Conservation (phyloP, 106 monocot genomes). For the Apostasia ramifera region DNA sequence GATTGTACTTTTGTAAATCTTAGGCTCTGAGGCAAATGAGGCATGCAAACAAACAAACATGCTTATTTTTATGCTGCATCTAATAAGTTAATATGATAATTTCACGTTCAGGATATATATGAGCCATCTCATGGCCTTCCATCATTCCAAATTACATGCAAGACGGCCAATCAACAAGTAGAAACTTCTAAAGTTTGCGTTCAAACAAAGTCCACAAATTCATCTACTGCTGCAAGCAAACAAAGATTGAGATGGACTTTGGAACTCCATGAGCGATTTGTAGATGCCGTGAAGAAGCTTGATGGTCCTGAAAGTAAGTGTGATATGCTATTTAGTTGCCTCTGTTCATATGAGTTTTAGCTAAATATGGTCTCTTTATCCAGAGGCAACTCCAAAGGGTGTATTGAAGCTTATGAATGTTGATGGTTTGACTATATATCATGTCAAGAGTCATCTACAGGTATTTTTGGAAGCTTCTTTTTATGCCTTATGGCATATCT, state of each 20-base stretch:
- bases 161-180: constrained; percentile 13
- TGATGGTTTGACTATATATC: constrained; percentile 87
- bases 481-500: background rate
- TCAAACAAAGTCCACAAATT: constrained; percentile 22
- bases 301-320: constrained; percentile 85
- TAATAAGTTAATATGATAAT: background rate
- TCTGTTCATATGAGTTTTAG: background rate
- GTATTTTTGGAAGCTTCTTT: constrained; percentile 18
- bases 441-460: constrained; percentile 96
- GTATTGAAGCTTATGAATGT: constrained; percentile 90
- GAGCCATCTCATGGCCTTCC: constrained; percentile 33
- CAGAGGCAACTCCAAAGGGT: constrained; percentile 94
- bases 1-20: too few relatives aligned
- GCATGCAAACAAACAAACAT: too few relatives aligned
- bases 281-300: constrained; percentile 84
- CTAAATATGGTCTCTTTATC: constrained; percentile 4
- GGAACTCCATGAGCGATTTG: constrained; percentile 81
- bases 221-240: constrained; percentile 39
- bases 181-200: constrained; percentile 19
- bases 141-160: constrained; percentile 14
- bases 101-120: constrained; percentile 67
- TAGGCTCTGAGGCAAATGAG: too few relatives aligned
- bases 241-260: constrained; percentile 83
- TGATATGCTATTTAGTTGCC: background rate
- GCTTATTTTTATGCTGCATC: too few relatives aligned